Percentiles rank a stretch among this genome's conserved stretches.
Conservation (phyloP, 2,329 filamentous ascomycete genomes). For the Cordyceps militaris region DNA sequence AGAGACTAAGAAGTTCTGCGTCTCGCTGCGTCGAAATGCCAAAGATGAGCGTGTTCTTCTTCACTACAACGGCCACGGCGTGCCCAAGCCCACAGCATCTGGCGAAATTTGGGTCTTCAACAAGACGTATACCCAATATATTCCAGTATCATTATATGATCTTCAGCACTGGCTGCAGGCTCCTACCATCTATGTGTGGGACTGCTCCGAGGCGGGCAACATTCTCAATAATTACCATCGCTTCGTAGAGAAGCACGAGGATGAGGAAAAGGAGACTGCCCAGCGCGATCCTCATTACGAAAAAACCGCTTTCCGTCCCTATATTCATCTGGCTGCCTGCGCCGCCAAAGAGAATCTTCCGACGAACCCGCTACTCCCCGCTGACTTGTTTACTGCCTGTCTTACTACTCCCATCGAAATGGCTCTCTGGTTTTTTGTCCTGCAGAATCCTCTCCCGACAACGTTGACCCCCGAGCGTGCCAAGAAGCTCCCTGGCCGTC, state of each 20-base stretch:
- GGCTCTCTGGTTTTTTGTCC: conserved; percentile 89
- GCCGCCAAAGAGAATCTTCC: conserved; percentile 85
- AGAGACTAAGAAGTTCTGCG: conserved; percentile 94
- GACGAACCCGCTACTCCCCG: conserved; percentile 86
- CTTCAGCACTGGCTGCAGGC: conserved; percentile 93
- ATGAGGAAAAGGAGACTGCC: conserved; percentile 72
- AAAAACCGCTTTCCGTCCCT: conserved; percentile 61
- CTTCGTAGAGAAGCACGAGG: conserved; percentile 90
- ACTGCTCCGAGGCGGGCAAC: conserved; percentile 93
- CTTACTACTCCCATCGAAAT: conserved; percentile 97
- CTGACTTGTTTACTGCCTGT: conserved; percentile 92
- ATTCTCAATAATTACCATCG: conserved; percentile 92
- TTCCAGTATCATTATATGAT: conserved; percentile 91
- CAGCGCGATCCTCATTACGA: conserved; percentile 75
- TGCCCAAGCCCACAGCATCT: conserved; percentile 88
- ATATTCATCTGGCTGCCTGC: conserved; percentile 89
- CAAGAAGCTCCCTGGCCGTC: conserved; percentile 79
- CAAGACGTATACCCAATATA: conserved; percentile 97
- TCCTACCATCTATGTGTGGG: conserved; percentile 94
- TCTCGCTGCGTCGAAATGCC: conserved; percentile 80
- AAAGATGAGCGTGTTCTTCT: conserved; percentile 96
- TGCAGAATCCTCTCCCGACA: conserved; percentile 74
- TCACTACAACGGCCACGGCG: conserved; percentile 97
- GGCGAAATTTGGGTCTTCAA: conserved; percentile 99
- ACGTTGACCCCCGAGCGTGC: conserved; percentile 73